Evolutionary conservation across 805 yeast genomes (phyloP).

Genomic region (Torulaspora maleeae): DNA sequence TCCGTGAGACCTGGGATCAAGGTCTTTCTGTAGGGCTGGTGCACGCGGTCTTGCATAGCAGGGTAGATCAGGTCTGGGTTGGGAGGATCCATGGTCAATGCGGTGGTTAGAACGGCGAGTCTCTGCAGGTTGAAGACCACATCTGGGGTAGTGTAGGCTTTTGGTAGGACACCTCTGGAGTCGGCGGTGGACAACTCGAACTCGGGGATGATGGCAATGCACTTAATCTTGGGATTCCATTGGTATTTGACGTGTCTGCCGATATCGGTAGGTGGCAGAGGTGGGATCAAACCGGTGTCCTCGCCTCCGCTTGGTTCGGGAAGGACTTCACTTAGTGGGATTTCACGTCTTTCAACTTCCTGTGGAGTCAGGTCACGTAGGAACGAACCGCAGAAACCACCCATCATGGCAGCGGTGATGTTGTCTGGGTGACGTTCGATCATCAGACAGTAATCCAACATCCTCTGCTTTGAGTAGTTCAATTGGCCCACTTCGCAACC

Average conservation of each 20-base stretch:
- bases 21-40: slow-evolving; percentile 93
- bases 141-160: slow-evolving; percentile 70
- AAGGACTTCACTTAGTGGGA: slow-evolving; percentile 79
- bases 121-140: slow-evolving; percentile 91
- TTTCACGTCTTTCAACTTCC: slow-evolving; percentile 70
- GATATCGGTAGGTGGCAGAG: slow-evolving; percentile 77
- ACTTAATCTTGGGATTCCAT: slow-evolving; percentile 77
- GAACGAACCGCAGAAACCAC: slow-evolving; percentile 96
- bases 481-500: slow-evolving; percentile 81
- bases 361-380: slow-evolving; percentile 70
- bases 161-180: slow-evolving; percentile 85
- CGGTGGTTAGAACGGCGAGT: slow-evolving; percentile 86
- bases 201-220: slow-evolving; percentile 87
- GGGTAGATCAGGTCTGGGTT: slow-evolving; percentile 79
- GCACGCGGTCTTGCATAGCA: slow-evolving; percentile 94
- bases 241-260: slow-evolving; percentile 85
- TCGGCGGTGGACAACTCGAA: slow-evolving; percentile 93
- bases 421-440: slow-evolving; percentile 98
- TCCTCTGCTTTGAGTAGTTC: slow-evolving; percentile 66
- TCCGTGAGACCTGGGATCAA: slow-evolving; percentile 88
- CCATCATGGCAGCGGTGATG: slow-evolving; percentile 98
- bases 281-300: slow-evolving; percentile 65
- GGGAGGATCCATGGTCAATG: slow-evolving; percentile 80
- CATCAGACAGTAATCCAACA: slow-evolving; percentile 93
- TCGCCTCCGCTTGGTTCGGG: slow-evolving; percentile 72